Base-by-base conservation (phyloP, 345 rosid species). In the Angophora floribunda region DNA sequence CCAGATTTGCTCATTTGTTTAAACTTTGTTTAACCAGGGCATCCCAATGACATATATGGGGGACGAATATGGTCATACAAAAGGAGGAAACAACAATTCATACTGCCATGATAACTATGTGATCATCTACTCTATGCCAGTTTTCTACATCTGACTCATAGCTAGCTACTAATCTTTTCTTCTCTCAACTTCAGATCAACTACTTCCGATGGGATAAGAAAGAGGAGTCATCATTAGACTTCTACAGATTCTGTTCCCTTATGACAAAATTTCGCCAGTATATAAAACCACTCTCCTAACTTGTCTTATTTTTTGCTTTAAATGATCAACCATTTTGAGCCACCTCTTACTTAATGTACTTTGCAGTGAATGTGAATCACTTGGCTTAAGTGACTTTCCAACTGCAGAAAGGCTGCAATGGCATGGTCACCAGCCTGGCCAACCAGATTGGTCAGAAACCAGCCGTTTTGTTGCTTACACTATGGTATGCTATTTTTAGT, bases 1-100 rank as follows among this genome's bases (percentile, higher is more conserved):
- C 47, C 26, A 16, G 49, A 36, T 36, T 75, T 75, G 26, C 49
- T 75, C 21, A 75, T 75, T 36, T 75, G 45, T 75, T 75, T 36
- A 6, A 28, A 32, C 79, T 19, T 36, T 87, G 13, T 70, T 50
- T 91, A 49, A 85, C 75, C 93, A 97, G 99, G 99, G 99, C 85
- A 98, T 96, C 89, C 99, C 99, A n/a, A 97, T 97, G 99, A 90
- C 95, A 87, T 92, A 92, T 91, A 96, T 95, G 99, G 99, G 99
- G 63, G 99, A 97, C 92, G 99, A 97, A 93, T 97, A 96, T 92
- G 99, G 99, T 55, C 99, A 96, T 91, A 96, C 99, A 11, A 97
- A 97, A 94, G 97, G 96, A 22, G 99, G 99, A 87, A 96, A 97
- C 96, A 97, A 96, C 94, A 97, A 96, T 87, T 94, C 98, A 4